Evolutionary conservation across 1,139 yeast species (phyloP), one percentile per base, ranked within the genome.

Genomic region (Pichia sp.): DNA sequence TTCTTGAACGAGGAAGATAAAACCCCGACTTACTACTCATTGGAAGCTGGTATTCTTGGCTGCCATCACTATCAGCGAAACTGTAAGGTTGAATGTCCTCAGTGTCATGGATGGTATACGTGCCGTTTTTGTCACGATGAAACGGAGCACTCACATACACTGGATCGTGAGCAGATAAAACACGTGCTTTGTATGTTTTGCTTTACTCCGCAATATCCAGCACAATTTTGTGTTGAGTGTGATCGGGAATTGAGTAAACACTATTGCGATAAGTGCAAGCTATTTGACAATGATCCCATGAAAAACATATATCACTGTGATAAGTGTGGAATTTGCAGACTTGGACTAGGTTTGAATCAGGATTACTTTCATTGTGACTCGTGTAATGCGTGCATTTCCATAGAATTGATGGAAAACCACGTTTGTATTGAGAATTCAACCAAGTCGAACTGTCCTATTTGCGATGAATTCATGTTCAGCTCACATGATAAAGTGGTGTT

Each of bases 221-320:
- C 72, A 5, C 76, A 76, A 44, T 70, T 70, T 48, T 88, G 96
- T 55, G 64, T 68, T 27, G 67, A 55, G 34, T 87, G 97, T 61
- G 75, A 71, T 33, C 63, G 60, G 32, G 74, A 72, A 37, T 66
- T 87, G 55, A 87, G 95, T 15, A 66, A 72, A 39, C 87, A 88
- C 55, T 85, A 74, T 55, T 88, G 97, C 58, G 64, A 63, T 12
- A 73, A 67, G 35, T 88, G 97, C 62, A 78, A 77, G 42, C 67
- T 88, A 25, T 88, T 83, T 66, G 96, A 85, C 53, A 82, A 86
- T 53, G 95, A 86, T 52, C 72, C 77, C 13, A 64, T 69, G 30
- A 86, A 86, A 53, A 81, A 81, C 44, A 87, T 88, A 20, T 88
- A 87, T 55, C 97, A 88, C 55, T 88, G 97, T 57, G 84, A 78